These are phyloP conservation scores for Cyclocybe aegerita DNA, from an alignment of 768 basidiomycete genomes.

Conservation along the genomic window DNA sequence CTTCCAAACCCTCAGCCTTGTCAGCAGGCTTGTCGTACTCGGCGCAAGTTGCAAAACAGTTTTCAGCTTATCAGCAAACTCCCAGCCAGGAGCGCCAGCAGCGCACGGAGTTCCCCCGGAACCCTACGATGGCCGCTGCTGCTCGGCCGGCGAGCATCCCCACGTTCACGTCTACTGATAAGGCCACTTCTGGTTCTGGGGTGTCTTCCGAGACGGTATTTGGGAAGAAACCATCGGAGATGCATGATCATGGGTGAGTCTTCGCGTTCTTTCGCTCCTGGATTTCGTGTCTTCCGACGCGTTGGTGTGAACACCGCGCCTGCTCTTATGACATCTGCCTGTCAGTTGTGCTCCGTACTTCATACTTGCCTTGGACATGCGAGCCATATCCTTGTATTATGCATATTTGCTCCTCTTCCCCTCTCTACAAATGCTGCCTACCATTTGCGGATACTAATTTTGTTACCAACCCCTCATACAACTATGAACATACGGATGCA, in stretches of 20 bases:
- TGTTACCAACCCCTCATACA: slow-evolving; percentile 1
- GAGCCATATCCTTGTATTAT: neutral
- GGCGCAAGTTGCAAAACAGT: slow-evolving; percentile 66
- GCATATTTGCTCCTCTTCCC: slow-evolving; percentile 7
- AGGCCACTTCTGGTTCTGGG: slow-evolving; percentile 24
- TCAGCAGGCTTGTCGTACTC: slow-evolving; percentile 49
- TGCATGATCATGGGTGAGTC: slow-evolving; percentile 84
- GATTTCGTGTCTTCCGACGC: slow-evolving; percentile 3
- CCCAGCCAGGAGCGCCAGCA: slow-evolving; percentile 64
- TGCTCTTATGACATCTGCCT: neutral
- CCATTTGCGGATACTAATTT: slow-evolving; percentile 7
- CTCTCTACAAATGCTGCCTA: slow-evolving; percentile 27
- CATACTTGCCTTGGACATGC: neutral
- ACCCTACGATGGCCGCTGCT: slow-evolving; percentile 10
- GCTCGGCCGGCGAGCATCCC: slow-evolving; percentile 19
- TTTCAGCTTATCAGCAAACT: slow-evolving; percentile 62
- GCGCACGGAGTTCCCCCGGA: slow-evolving; percentile 27
- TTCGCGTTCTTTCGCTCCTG: slow-evolving; percentile 15
- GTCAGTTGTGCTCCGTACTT: neutral
- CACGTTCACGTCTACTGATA: slow-evolving; percentile 27
- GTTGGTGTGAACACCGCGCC: neutral
- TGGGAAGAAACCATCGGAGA: slow-evolving; percentile 66
- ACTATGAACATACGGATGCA: neutral
- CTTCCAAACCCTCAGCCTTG: slow-evolving; percentile 25
- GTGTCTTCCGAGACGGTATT: slow-evolving; percentile 39